Evolutionary conservation across 306 rosid genomes (phyloP).

Genomic region (Abrus precatorius): DNA sequence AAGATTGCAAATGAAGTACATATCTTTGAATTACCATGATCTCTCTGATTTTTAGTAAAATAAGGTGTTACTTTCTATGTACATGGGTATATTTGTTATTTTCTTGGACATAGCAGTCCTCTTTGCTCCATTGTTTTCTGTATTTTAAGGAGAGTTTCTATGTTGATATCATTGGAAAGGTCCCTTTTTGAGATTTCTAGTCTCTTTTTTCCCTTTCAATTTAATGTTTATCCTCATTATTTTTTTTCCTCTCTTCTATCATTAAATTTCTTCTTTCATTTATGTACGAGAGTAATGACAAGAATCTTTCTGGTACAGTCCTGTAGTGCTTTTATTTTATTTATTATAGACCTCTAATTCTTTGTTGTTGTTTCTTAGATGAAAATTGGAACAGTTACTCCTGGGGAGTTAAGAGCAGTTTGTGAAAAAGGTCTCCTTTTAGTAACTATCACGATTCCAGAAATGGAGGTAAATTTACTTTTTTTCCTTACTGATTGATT

Average conservation of each 20-base stretch:
- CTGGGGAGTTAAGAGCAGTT: constrained; percentile 78
- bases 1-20: neutral
- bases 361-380: constrained; percentile 62
- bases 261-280: constrained; percentile 30
- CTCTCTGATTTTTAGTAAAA: constrained; percentile 23
- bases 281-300: neutral
- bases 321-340: constrained; percentile 23
- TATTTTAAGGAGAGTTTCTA: constrained; percentile 8
- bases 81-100: constrained; percentile 29
- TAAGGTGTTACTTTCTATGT: constrained; percentile 19
- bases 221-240: neutral
- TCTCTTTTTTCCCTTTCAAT: constrained; percentile 24
- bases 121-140: constrained; percentile 17
- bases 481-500: constrained; percentile 9
- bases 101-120: constrained; percentile 21
- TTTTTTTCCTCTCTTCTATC: neutral
- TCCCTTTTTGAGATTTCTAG: constrained; percentile 30
- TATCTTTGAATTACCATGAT: constrained; percentile 7
- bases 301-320: constrained; percentile 12
- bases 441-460: constrained; percentile 93
- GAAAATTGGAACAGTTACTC: constrained; percentile 72
- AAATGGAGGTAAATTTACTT: constrained; percentile 84
- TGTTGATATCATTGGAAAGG: constrained; percentile 33
- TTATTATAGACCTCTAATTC: constrained; percentile 30
- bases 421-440: constrained; percentile 93